Evolutionary conservation across 208 protist species (phyloP).

Genomic region (Crithidia fasciculata): DNA sequence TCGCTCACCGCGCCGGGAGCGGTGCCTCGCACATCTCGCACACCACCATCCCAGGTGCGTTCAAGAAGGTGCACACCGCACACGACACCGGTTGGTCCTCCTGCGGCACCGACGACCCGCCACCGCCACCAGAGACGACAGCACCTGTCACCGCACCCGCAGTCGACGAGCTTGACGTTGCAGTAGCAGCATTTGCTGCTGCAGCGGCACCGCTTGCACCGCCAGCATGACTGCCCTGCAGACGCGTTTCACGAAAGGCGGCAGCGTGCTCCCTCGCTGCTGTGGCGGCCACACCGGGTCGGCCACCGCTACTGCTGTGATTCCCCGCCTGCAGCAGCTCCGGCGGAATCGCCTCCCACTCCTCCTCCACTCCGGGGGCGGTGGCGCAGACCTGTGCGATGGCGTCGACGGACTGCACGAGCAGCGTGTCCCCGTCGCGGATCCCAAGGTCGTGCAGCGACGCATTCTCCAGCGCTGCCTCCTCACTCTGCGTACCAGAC

Average conservation of each 20-base stretch:
- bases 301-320: slow-evolving; percentile 5
- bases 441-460: slow-evolving; percentile 79
- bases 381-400: slow-evolving; percentile 42
- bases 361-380: slow-evolving; percentile 33
- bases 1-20: slow-evolving; percentile 21
- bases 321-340: slow-evolving; percentile 43
- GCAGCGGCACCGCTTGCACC: background rate
- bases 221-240: slow-evolving; percentile 27
- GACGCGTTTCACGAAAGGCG: slow-evolving; percentile 52
- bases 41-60: slow-evolving; percentile 51
- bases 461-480: slow-evolving; percentile 32
- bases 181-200: background rate
- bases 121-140: background rate
- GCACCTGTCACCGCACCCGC: background rate
- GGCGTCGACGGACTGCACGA: slow-evolving; percentile 58
- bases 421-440: slow-evolving; percentile 65
- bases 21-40: slow-evolving; percentile 89
- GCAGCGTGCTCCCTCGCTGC: slow-evolving; percentile 27
- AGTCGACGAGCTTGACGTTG: background rate
- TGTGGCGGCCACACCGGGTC: slow-evolving; percentile 2
- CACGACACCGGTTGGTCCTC: slow-evolving; percentile 48
- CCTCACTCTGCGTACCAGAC: background rate
- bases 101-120: background rate
- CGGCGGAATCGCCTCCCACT: slow-evolving; percentile 66
- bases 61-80: slow-evolving; percentile 81